Evolutionary conservation across 805 yeast species (phyloP).

Genomic region (Starmera pachycereana): DNA sequence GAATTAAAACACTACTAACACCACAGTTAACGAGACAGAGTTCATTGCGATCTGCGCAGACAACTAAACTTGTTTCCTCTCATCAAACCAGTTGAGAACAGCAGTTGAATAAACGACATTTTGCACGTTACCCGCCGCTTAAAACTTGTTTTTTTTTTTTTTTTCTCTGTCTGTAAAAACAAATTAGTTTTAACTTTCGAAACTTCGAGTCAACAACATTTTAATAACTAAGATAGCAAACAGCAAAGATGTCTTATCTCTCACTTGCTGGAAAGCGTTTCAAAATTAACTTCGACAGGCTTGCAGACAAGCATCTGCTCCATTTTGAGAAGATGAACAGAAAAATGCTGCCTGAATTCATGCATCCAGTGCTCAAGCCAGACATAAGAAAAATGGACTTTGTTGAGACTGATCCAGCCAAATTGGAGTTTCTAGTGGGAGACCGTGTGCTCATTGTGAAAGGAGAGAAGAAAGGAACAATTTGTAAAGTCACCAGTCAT

Average conservation of each 20-base stretch:
- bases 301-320: slow-evolving; percentile 21
- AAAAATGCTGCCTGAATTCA: slow-evolving; percentile 25
- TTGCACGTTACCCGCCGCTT: no score
- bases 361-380: slow-evolving; percentile 22
- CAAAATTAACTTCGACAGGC: slow-evolving; percentile 19
- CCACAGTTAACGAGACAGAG: slow-evolving; percentile 63
- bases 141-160: no score
- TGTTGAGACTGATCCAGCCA: slow-evolving; percentile 33
- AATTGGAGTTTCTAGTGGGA: slow-evolving; percentile 60
- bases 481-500: slow-evolving; percentile 56
- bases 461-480: slow-evolving; percentile 67
- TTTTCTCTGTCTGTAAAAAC: no score
- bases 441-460: slow-evolving; percentile 65
- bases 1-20: slow-evolving; percentile 15
- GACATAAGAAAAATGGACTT: slow-evolving; percentile 21
- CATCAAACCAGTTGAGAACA: no score
- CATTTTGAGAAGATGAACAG: slow-evolving; percentile 21
- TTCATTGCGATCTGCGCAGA: slow-evolving; percentile 84
- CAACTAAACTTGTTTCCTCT: slow-evolving; percentile 18
- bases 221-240: not conserved
- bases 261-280: slow-evolving; percentile 28
- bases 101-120: no score
- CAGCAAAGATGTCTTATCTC: slow-evolving; percentile 7
- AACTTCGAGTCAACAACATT: no score
- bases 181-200: no score